Conservation (phyloP, 768 basidiomycete genomes). For the Hebeloma cylindrosporum region DNA sequence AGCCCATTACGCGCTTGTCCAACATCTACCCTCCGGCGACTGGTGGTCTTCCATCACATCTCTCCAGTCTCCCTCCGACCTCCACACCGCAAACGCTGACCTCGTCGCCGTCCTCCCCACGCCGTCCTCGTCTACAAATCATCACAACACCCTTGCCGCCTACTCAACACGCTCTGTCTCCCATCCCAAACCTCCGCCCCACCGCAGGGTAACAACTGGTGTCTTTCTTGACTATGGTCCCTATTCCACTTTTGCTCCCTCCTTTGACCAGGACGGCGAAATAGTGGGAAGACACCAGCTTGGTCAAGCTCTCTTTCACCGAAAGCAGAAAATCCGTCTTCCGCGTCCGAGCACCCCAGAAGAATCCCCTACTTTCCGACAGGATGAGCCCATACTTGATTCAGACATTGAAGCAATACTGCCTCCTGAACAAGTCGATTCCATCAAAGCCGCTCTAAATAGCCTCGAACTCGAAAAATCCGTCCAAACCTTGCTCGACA, state of each 20-base stretch:
- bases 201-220: conserved; percentile 61
- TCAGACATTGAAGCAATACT: conserved; percentile 53
- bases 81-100: conserved; percentile 69
- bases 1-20: conserved; percentile 73
- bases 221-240: conserved; percentile 79
- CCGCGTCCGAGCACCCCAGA: too few species aligned
- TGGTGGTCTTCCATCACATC: conserved; percentile 71
- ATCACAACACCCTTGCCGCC: conserved; percentile 51
- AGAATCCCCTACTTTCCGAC: conserved; percentile 17
- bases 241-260: conserved; percentile 74
- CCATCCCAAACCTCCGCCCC: conserved; percentile 38
- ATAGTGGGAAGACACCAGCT: conserved; percentile 64
- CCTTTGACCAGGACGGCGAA: conserved; percentile 75
- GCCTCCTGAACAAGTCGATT: conserved; percentile 51
- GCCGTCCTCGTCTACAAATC: conserved; percentile 41
- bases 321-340: conserved; percentile 43
- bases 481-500: conserved; percentile 65
- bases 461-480: conserved; percentile 67
- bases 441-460: conserved; percentile 60
- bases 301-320: conserved; percentile 56
- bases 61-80: conserved; percentile 34
- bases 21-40: conserved; percentile 72
- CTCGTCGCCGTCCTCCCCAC: conserved; percentile 73
- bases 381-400: conserved; percentile 33
- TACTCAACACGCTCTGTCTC: conserved; percentile 47